Evolutionary conservation across 2,329 filamentous ascomycete species (phyloP).

Genomic region (Acarospora socialis): DNA sequence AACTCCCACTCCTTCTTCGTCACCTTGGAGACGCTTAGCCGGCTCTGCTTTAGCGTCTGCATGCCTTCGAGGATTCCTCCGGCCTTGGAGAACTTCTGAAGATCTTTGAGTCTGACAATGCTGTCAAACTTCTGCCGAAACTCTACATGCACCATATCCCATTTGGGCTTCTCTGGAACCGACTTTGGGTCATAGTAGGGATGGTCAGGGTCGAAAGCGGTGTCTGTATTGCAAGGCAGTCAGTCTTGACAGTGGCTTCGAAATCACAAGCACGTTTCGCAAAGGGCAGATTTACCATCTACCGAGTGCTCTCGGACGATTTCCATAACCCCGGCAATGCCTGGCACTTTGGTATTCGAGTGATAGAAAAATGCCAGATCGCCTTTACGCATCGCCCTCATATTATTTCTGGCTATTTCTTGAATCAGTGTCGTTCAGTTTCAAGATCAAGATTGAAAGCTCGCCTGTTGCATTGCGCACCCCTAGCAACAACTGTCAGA

Average conservation of each 20-base stretch:
- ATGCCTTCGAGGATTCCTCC: conserved; percentile 52
- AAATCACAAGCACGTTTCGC: conserved; percentile 21
- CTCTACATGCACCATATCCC: conserved; percentile 79
- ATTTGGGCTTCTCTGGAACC: conserved; percentile 54
- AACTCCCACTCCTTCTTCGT: conserved; percentile 33
- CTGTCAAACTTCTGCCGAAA: conserved; percentile 71
- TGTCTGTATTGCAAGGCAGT: conserved; percentile 32
- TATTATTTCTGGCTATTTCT: conserved; percentile 62
- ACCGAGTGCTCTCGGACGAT: conserved; percentile 72
- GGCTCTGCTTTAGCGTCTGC: conserved; percentile 69
- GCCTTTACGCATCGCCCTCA: conserved; percentile 79
- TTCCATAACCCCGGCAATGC: conserved; percentile 77
- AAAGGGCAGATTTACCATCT: conserved; percentile 60
- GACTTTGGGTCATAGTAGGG: conserved; percentile 78
- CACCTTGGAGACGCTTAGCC: conserved; percentile 58
- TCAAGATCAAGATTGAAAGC: conserved; percentile 5
- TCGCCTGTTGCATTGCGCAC: conserved; percentile 31
- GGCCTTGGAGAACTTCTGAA: conserved; percentile 49
- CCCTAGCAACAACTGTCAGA: conserved; percentile 22
- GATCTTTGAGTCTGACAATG: conserved; percentile 54
- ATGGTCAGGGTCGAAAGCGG: conserved; percentile 54
- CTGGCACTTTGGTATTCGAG: conserved; percentile 80
- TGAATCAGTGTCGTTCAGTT: background rate
- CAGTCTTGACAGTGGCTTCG: conserved; percentile 15
- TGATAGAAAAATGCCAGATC: conserved; percentile 97